Base-by-base conservation (phyloP, 2,329 filamentous ascomycete genomes). In the Paecilomyces formosus region DNA sequence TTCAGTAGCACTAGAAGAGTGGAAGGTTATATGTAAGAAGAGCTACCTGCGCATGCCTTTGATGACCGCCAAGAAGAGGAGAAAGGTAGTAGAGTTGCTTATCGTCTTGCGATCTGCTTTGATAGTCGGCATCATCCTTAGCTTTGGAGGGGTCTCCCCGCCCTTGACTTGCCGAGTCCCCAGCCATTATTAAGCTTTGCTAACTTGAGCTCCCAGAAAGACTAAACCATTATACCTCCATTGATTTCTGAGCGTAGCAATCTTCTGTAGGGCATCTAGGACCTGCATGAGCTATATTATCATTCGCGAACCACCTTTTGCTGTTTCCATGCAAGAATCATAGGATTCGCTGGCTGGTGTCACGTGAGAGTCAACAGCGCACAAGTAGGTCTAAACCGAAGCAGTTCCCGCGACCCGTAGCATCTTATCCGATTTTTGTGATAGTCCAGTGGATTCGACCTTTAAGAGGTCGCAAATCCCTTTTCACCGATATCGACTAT, bases 401-500 rank as follows among this genome's bases (percentile, higher is more conserved):
- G 35, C n/a, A 15, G 39, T 9, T 15, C n/a, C 39, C 39, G 39
- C 39, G n/a, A 18, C 18, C 15, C 39, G 28, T 21, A 28, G 39
- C 22, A 51, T 52, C 21, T 52, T 52, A 21, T 24, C 13, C 45
- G 45, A 12, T 12, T 26, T 52, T 6, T 26, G 13, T 24, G 22
- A 11, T 24, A 50, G 12, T 50, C 21, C 21, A 52, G 12, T 9
- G 50, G 50, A 28, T 52, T 52, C 21, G 26, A 28, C 21, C 50
- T 52, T 28, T 21, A 2, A 15, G 24, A 52, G 50, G 50, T 26
- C 15, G 21, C 12, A 26, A 11, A n/a, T 52, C 11, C 50, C 50
- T 22, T 11, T 13, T 45, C n/a, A 9, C 8, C 39, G 5, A 18
- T n/a, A n/a, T 18, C 49, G 61, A 83, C 68, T 77, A 85, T 88